Conservation (phyloP, 257 asterid genomes). For the Plantago elongata region DNA sequence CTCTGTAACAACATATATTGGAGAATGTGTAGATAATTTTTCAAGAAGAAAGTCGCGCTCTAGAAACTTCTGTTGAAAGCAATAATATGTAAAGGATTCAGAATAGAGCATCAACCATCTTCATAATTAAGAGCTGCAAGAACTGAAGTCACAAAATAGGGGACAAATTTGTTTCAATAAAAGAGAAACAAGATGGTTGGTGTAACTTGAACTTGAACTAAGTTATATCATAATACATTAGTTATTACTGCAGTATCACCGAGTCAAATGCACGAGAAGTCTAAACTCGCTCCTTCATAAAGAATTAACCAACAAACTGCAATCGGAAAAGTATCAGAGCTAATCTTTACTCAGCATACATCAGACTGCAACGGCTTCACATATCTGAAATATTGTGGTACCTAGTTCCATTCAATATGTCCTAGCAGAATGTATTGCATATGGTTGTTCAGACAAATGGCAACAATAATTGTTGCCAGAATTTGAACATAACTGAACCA, state of each 20-base stretch:
- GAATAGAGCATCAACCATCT: constrained; percentile 1
- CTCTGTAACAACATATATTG: constrained; percentile 62
- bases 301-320: neutral
- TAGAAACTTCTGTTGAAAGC: constrained; percentile 52
- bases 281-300: neutral
- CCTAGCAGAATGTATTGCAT: no score
- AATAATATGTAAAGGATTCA: constrained; percentile 8
- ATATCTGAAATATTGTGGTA: no score
- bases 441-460: no score
- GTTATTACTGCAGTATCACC: neutral
- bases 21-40: constrained; percentile 47
- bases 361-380: no score
- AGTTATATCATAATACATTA: neutral
- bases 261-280: neutral
- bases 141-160: neutral
- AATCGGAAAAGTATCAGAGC: no score
- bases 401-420: no score
- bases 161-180: no score
- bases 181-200: no score
- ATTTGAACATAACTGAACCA: no score
- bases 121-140: constrained; percentile 1
- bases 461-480: no score
- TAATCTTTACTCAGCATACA: no score
- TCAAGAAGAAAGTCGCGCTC: constrained; percentile 48
- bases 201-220: neutral